Conservation (phyloP, 176 grass and related monocot genomes). For the Pharus latifolius region DNA sequence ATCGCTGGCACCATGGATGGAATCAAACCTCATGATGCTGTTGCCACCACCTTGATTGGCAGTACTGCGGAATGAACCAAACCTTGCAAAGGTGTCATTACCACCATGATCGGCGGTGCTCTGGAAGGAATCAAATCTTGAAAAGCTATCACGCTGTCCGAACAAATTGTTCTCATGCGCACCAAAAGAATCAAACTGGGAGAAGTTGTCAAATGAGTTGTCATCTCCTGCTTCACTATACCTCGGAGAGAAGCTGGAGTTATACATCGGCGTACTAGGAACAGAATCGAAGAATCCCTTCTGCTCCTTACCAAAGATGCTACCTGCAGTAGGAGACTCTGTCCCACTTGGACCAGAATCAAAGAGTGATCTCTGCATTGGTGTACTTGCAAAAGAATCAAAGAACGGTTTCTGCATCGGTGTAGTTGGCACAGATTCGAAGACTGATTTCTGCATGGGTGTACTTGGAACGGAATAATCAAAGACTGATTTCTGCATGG, state of each 20-base stretch:
- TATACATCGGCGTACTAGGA: constrained; percentile 77
- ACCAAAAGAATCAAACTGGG: constrained; percentile 44
- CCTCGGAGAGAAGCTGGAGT: constrained; percentile 74
- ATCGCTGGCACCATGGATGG: constrained; percentile 50
- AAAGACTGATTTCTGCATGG: constrained; percentile 42
- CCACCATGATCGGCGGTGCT: constrained; percentile 36
- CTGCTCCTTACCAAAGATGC: constrained; percentile 41
- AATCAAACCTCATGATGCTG: constrained; percentile 64
- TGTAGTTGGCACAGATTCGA: constrained; percentile 62
- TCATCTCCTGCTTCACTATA: constrained; percentile 84
- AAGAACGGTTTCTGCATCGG: constrained; percentile 58
- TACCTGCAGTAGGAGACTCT: constrained; percentile 45
- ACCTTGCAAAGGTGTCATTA: constrained; percentile 46
- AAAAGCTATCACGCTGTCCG: constrained; percentile 33
- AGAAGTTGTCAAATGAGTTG: constrained; percentile 73
- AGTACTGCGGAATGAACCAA: constrained; percentile 73
- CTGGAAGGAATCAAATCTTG: constrained; percentile 65
- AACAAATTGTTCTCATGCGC: constrained; percentile 32
- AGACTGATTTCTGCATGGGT: constrained; percentile 39
- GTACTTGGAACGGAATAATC: constrained; percentile 66
- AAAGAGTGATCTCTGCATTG: constrained; percentile 52
- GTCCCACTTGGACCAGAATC: constrained; percentile 56
- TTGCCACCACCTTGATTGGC: constrained; percentile 37
- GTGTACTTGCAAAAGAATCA: constrained; percentile 55
- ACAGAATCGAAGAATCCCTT: constrained; percentile 69